phyloP scores from a whole-genome alignment of 164 flowering plant species.

The Santalum album region DNA sequence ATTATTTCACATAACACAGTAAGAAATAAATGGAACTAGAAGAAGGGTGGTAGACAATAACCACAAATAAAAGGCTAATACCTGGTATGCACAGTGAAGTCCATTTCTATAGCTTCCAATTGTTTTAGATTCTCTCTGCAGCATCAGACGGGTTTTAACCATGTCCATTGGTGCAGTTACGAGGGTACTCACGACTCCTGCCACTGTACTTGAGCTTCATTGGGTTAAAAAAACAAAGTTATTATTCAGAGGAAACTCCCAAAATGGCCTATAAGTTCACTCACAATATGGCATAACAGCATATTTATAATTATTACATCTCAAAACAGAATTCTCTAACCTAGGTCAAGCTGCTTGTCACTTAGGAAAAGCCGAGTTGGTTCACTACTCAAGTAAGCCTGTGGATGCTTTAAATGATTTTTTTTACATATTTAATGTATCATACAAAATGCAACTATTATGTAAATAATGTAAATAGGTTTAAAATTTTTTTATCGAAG shows the following conservation, averaged over 20 bases:
- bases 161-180: conserved; percentile 79
- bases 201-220: conserved; percentile 72
- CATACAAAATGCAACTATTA: too few relatives aligned
- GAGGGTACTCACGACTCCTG: conserved; percentile 70
- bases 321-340: too few relatives aligned
- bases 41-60: too few relatives aligned
- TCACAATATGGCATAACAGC: not conserved
- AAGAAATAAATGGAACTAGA: not conserved
- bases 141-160: conserved; percentile 88
- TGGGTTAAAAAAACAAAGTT: conserved; percentile 14
- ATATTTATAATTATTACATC: too few relatives aligned
- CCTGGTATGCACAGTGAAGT: conserved; percentile 82
- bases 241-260: not conserved
- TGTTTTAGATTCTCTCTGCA: conserved; percentile 60
- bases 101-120: conserved; percentile 62
- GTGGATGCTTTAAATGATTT: too few relatives aligned
- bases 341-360: too few relatives aligned
- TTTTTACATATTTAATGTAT: too few relatives aligned
- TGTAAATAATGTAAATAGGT: too few relatives aligned
- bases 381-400: too few relatives aligned
- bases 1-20: not conserved
- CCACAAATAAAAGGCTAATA: conserved; percentile 12
- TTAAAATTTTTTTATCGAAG: too few relatives aligned
- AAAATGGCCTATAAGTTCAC: not conserved
- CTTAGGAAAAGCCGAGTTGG: too few relatives aligned